Evolutionary conservation across 305 asterid species (phyloP).

Genomic region (Striga hermonthica): DNA sequence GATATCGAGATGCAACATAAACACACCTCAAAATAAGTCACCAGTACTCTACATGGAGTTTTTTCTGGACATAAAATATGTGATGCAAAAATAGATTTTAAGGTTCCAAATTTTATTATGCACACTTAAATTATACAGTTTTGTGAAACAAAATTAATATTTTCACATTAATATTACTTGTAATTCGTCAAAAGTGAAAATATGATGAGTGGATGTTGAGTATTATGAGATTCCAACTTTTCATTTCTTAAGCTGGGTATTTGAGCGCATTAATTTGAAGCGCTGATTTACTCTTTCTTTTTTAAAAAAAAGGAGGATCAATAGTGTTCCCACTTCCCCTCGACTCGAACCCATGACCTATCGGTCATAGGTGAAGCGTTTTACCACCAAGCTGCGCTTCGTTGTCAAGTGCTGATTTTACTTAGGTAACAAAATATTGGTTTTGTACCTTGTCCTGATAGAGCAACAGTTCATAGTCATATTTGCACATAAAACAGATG

Average conservation of each 20-base stretch:
- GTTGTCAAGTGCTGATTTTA: background rate
- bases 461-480: conserved; percentile 1
- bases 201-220: background rate
- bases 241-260: background rate
- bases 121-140: background rate
- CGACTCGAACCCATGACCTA: too few relatives aligned
- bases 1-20: background rate
- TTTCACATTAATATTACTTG: background rate
- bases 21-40: background rate
- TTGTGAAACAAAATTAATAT: background rate
- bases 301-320: too few relatives aligned
- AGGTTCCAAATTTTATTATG: background rate
- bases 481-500: background rate
- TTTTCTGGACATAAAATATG: background rate
- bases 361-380: too few relatives aligned
- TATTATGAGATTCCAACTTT: background rate
- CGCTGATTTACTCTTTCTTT: too few relatives aligned
- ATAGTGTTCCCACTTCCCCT: too few relatives aligned
- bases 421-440: background rate
- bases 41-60: background rate
- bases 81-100: background rate
- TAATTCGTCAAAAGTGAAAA: background rate
- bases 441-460: background rate
- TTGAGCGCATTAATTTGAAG: background rate
- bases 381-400: too few relatives aligned